Conservation (phyloP, 306 rosid genomes). For the Bauhinia variegata region DNA sequence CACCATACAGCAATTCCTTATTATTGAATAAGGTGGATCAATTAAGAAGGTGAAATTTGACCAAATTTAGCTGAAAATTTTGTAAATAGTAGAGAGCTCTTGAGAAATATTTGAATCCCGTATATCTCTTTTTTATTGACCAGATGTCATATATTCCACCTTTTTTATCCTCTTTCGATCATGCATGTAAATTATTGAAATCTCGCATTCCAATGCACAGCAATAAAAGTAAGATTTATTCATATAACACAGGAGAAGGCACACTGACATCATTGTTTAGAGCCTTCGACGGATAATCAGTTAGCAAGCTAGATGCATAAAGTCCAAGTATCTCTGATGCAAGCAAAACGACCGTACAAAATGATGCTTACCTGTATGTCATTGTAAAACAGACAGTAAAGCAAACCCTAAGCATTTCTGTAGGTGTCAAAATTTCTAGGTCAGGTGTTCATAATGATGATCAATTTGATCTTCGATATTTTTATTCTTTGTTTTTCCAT, state of each 20-base stretch:
- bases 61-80: slow-evolving; percentile 1
- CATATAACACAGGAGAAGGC: neutral
- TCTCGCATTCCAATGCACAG: slow-evolving; percentile 22
- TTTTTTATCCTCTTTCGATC: neutral
- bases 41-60: slow-evolving; percentile 27
- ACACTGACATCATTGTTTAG: slow-evolving; percentile 32
- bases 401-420: slow-evolving; percentile 43
- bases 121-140: neutral
- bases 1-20: neutral
- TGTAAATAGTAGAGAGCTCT: neutral
- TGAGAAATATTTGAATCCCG: neutral
- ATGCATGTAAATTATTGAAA: neutral
- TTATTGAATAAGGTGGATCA: slow-evolving; percentile 31
- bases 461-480: slow-evolving; percentile 32
- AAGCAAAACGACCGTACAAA: slow-evolving; percentile 35
- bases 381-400: slow-evolving; percentile 35
- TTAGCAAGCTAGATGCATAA: slow-evolving; percentile 11
- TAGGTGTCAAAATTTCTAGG: slow-evolving; percentile 22
- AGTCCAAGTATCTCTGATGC: slow-evolving; percentile 32
- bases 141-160: neutral
- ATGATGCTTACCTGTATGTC: slow-evolving; percentile 33
- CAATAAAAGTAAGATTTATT: neutral
- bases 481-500: too few species aligned
- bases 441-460: slow-evolving; percentile 34
- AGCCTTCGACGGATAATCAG: slow-evolving; percentile 23